Conservation (phyloP, 352 stramenopile genomes). For the Phytophthora podocarpi region DNA sequence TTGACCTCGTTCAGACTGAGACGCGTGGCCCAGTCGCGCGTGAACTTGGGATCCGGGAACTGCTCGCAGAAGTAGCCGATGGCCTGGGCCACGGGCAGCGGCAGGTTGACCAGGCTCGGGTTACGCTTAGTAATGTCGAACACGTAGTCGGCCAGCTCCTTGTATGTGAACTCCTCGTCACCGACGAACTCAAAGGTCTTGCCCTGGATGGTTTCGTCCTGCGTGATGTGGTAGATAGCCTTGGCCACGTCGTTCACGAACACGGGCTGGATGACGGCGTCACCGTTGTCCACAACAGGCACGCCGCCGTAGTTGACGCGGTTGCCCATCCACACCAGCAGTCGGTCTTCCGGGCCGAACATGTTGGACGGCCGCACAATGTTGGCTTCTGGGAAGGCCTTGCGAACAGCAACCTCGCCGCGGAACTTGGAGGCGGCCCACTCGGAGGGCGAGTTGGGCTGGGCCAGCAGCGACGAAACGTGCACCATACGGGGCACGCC, state of each 20-base stretch:
- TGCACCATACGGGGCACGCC: constrained; percentile 81
- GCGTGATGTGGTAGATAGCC: constrained; percentile 79
- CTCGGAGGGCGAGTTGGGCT: constrained; percentile 82
- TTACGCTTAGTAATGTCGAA: constrained; percentile 91
- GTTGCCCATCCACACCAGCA: constrained; percentile 93
- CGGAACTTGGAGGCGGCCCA: constrained; percentile 89
- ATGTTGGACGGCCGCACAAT: constrained; percentile 96
- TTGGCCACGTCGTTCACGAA: constrained; percentile 86
- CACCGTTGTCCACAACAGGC: constrained; percentile 94
- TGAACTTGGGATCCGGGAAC: constrained; percentile 88
- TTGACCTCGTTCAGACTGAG: constrained; percentile 86
- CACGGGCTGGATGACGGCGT: constrained; percentile 93
- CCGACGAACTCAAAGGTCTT: constrained; percentile 96
- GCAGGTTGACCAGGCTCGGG: constrained; percentile 81
- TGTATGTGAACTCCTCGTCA: constrained; percentile 96
- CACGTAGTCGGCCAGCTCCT: constrained; percentile 97
- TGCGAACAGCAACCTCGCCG: constrained; percentile 84
- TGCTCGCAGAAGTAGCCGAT: constrained; percentile 83
- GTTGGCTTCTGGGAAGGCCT: constrained; percentile 94
- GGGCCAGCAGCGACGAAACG: constrained; percentile 81
- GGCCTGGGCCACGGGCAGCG: constrained; percentile 71
- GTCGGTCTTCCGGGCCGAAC: constrained; percentile 95
- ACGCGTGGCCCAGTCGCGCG: constrained; percentile 73
- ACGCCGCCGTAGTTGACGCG: constrained; percentile 77
- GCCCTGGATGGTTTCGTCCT: constrained; percentile 89